Evolutionary conservation across 805 yeast genomes (phyloP), one percentile per base, ranked within the genome.

Genomic region (Cyberlindnera saturnus): DNA sequence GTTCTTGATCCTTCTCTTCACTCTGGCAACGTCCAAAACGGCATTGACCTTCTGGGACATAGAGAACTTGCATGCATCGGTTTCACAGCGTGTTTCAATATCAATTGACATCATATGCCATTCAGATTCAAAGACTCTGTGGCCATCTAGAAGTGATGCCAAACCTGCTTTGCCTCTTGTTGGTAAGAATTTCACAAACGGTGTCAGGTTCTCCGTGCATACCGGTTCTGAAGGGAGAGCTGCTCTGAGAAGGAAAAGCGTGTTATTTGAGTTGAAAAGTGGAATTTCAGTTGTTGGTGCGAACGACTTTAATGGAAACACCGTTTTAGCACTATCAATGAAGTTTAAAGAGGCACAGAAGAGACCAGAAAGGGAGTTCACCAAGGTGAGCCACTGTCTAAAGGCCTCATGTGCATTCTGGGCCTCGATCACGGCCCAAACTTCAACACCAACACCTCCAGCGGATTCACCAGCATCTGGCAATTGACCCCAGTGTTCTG

Each of bases 41-140:
- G 82, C 72, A 51, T 83, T 82, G 18, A 91, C 79, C 20, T 76
- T 66, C 50, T 86, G 90, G 20, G 73, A 66, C 78, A 88, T 71
- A 17, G 67, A 60, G 53, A 75, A 74, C 35, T 64, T 60, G 50
- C 89, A 83, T 6, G 44, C 40, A 3, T 48, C 55, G 4, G 56
- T 64, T 19, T 61, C 65, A 51, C 89, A 80, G 11, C 64, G 65
- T 0, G 88, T 80, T 15, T 65, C 64, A 20, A 91, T 71, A 60
- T 91, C 98, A 37, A 93, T 78, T 2, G 96, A 75, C 88, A 93
- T 82, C 34, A 90, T 79, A 51, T 90, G 96, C 98, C 98, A 93
- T 49, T 82, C 79, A 0, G 96, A 81, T 57, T 89, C 96, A 62
- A 89, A 93, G 8, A 88, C 75, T 56, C 82, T 82, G 60, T 88